phyloP scores from a whole-genome alignment of 345 rosid genomes.

The Lepidium sativum region DNA sequence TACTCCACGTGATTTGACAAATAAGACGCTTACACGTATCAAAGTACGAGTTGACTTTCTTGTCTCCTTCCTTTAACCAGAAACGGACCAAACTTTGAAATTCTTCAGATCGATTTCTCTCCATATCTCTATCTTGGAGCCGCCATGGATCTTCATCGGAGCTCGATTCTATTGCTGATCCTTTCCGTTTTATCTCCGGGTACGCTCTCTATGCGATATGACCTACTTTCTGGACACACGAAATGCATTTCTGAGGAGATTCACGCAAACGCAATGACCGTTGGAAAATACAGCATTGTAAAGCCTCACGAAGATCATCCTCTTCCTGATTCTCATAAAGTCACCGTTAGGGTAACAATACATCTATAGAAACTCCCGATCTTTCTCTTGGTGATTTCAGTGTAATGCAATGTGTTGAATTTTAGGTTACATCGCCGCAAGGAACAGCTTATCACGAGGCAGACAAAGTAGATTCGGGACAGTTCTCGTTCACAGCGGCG shows the following conservation, averaged over 20 bases:
- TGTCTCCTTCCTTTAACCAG: neutral
- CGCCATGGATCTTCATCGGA: slow-evolving; percentile 22
- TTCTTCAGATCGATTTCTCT: slow-evolving; percentile 19
- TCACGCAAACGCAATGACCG: slow-evolving; percentile 59
- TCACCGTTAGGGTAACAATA: slow-evolving; percentile 55
- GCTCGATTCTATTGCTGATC: slow-evolving; percentile 5
- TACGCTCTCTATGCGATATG: slow-evolving; percentile 58
- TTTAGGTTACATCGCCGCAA: slow-evolving; percentile 63
- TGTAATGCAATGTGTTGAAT: neutral
- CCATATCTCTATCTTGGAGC: neutral
- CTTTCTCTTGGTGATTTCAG: neutral
- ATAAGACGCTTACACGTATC: slow-evolving; percentile 13
- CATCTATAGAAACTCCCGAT: neutral
- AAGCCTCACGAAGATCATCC: slow-evolving; percentile 58
- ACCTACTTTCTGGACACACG: slow-evolving; percentile 60
- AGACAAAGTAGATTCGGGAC: slow-evolving; percentile 58
- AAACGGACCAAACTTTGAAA: neutral
- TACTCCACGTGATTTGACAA: slow-evolving; percentile 3
- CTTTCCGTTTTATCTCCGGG: slow-evolving; percentile 29
- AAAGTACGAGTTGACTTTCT: slow-evolving; percentile 1
- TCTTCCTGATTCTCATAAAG: slow-evolving; percentile 55
- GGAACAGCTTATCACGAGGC: slow-evolving; percentile 61
- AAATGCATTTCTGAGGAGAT: slow-evolving; percentile 93
- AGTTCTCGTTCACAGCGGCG: slow-evolving; percentile 65
- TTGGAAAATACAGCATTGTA: slow-evolving; percentile 73